phyloP scores from a whole-genome alignment of 192 early-diverging fungal genomes.

The Glomus cerebriforme region DNA sequence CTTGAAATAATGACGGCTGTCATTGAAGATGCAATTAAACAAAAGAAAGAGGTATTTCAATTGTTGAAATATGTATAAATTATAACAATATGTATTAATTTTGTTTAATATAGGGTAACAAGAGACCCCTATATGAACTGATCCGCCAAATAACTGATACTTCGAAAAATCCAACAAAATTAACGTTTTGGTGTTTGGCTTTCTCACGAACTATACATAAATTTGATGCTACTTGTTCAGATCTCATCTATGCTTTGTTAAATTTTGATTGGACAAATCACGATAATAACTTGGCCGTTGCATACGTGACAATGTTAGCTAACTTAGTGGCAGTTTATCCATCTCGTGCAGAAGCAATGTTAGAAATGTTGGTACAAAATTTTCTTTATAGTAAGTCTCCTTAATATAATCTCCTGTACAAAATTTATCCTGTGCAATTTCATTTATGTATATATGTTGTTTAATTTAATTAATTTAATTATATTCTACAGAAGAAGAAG shows the following conservation, averaged over 20 bases:
- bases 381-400: not conserved
- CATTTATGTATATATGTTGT: not conserved
- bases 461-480: not conserved
- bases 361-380: conserved; percentile 1
- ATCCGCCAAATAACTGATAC: not conserved
- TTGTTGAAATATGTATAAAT: no score
- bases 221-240: conserved; percentile 1
- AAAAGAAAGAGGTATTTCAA: not conserved
- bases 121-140: not conserved
- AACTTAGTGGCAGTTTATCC: conserved; percentile 1
- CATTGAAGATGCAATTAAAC: not conserved
- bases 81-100: no score
- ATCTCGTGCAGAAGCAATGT: not conserved
- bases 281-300: conserved; percentile 11
- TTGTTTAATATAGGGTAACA: not conserved
- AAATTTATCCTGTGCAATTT: no score
- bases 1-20: not conserved
- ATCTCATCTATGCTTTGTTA: not conserved
- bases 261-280: conserved; percentile 9
- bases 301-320: conserved; percentile 1
- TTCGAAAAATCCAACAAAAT: not conserved
- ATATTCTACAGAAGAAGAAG: not conserved
- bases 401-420: not conserved
- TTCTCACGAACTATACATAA: not conserved
- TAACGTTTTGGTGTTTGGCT: not conserved